Percentiles rank a stretch among this genome's conserved stretches.
phyloP scores from a whole-genome alignment of 73 alveolate genomes.

The Symbiodinium pilosum region DNA sequence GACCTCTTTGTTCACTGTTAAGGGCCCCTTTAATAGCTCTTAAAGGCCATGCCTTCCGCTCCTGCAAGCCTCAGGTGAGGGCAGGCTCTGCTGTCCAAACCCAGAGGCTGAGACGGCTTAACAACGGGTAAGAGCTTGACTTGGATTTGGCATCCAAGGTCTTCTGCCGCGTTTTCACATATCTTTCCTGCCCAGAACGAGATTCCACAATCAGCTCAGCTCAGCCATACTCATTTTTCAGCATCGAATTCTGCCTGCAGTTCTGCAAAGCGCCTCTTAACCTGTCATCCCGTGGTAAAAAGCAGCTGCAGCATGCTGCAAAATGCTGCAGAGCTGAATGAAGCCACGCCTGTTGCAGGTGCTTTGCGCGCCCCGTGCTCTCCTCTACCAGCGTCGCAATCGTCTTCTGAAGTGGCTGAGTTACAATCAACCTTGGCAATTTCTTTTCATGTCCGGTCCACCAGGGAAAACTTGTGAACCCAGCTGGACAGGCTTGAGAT shows the following conservation, averaged over 20 bases:
- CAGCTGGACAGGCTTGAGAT: neutral
- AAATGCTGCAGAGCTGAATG: neutral
- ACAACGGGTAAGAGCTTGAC: neutral
- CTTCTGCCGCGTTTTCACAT: constrained; percentile 69
- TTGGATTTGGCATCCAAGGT: constrained; percentile 67
- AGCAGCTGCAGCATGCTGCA: neutral
- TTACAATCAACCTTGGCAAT: constrained; percentile 25
- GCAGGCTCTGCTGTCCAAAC: neutral
- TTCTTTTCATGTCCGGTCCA: neutral
- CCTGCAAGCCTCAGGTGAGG: constrained; percentile 30
- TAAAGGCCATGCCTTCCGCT: constrained; percentile 4
- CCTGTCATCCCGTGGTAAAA: neutral
- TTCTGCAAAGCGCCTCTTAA: constrained; percentile 27
- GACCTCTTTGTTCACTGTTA: neutral
- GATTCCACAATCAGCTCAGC: neutral
- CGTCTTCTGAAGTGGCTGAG: constrained; percentile 37
- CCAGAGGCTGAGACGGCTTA: neutral
- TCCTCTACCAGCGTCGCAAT: constrained; percentile 61
- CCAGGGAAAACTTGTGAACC: neutral
- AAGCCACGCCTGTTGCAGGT: constrained; percentile 47
- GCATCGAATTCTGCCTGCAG: constrained; percentile 46
- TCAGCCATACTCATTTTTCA: too few species aligned
- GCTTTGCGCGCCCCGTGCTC: constrained; percentile 69
- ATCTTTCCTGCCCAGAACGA: constrained; percentile 8
- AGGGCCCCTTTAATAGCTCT: too few species aligned